These are phyloP conservation scores for Chaetomiaceae sp. DNA, from an alignment of 2,329 filamentous ascomycete species.

Conservation along the genomic window DNA sequence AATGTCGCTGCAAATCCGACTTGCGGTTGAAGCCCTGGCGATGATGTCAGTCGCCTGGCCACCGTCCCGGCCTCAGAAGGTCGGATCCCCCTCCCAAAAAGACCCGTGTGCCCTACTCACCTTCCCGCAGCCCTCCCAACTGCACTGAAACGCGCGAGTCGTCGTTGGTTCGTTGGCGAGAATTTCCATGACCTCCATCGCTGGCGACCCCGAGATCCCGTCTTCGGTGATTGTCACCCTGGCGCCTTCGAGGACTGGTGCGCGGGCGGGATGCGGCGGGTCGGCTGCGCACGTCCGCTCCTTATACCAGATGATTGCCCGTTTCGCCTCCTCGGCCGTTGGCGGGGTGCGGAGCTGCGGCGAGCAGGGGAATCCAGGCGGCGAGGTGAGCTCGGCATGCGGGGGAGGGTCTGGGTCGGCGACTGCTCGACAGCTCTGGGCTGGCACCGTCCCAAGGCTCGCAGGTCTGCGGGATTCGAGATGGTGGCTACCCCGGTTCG, in stretches of 20 bases:
- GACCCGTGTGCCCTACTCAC: too few species aligned
- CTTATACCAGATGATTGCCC: slow-evolving; percentile 31
- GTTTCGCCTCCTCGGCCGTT: slow-evolving; percentile 20
- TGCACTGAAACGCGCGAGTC: slow-evolving; percentile 59
- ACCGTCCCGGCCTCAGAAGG: not conserved
- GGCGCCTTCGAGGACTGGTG: slow-evolving; percentile 18
- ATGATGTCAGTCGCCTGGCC: slow-evolving; percentile 13
- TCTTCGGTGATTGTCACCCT: slow-evolving; percentile 23
- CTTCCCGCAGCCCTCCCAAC: slow-evolving; percentile 60
- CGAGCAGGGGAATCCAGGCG: slow-evolving; percentile 9
- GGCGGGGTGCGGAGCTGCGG: too few species aligned
- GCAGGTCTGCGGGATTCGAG: not conserved
- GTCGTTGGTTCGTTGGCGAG: slow-evolving; percentile 60
- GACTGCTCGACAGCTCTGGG: slow-evolving; percentile 25
- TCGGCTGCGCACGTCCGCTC: slow-evolving; percentile 26
- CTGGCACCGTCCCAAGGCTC: slow-evolving; percentile 21
- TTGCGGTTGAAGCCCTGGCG: slow-evolving; percentile 68
- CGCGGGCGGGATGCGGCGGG: slow-evolving; percentile 16
- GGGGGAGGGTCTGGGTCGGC: slow-evolving; percentile 23
- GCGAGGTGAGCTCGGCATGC: slow-evolving; percentile 11
- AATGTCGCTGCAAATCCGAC: slow-evolving; percentile 65
- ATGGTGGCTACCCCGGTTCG: slow-evolving; percentile 30
- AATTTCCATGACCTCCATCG: slow-evolving; percentile 62
- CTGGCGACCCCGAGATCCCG: slow-evolving; percentile 24
- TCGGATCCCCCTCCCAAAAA: too few species aligned